These are phyloP conservation scores for Paxillus rubicundulus DNA, from an alignment of 768 basidiomycete species.

Conservation along the genomic window DNA sequence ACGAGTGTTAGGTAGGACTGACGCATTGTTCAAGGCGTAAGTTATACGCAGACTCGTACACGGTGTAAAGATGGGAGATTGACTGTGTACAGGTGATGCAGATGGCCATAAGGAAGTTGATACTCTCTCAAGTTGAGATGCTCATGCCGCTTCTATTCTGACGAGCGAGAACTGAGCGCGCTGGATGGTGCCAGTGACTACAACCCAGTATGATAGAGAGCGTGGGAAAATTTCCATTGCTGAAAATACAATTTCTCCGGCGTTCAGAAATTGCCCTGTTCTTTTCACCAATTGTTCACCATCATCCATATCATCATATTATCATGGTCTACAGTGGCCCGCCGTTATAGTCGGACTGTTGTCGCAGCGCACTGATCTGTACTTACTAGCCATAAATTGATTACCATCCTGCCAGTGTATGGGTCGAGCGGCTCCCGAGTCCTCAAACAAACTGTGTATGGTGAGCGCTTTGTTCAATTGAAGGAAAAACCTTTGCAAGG, in stretches of 20 bases:
- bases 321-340: too few species aligned
- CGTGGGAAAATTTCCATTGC: background rate
- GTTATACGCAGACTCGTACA: constrained; percentile 77
- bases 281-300: too few species aligned
- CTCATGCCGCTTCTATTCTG: background rate
- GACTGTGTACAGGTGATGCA: constrained; percentile 73
- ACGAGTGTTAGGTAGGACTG: constrained; percentile 28
- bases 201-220: background rate
- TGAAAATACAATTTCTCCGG: too few species aligned
- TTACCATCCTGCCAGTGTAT: background rate
- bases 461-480: background rate
- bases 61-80: constrained; percentile 72
- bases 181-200: too few species aligned
- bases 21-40: constrained; percentile 84
- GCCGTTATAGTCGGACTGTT: too few species aligned
- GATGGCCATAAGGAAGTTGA: constrained; percentile 57
- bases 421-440: background rate
- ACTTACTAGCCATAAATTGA: background rate
- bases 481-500: constrained; percentile 16
- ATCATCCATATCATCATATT: too few species aligned
- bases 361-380: background rate
- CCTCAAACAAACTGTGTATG: background rate
- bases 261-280: too few species aligned
- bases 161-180: too few species aligned
- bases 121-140: background rate